Percentiles rank a stretch among this genome's conserved stretches.
Evolutionary conservation across 2,329 filamentous ascomycete species (phyloP).

Genomic region (Thielaviopsis punctulata): DNA sequence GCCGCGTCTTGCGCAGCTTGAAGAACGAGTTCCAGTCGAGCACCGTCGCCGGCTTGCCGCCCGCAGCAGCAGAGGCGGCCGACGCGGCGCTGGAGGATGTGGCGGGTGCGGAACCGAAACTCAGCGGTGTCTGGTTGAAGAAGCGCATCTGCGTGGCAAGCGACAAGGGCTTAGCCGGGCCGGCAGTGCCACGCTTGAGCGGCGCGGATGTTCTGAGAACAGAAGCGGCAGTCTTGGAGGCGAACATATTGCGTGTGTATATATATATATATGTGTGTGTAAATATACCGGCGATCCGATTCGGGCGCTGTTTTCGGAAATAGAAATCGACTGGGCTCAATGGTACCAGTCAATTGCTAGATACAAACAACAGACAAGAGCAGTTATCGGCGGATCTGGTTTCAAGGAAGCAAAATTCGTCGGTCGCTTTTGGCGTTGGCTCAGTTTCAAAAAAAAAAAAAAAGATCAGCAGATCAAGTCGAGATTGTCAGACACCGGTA

Average conservation of each 20-base stretch:
- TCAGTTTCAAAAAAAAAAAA: no score
- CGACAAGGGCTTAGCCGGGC: not conserved
- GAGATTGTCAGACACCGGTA: no score
- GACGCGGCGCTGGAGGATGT: no score
- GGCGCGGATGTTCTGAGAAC: conserved; percentile 10
- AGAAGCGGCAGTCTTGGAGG: conserved; percentile 3
- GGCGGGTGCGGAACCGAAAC: no score
- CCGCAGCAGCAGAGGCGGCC: conserved; percentile 16
- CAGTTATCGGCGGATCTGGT: no score
- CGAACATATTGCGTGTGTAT: not conserved
- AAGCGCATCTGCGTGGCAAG: conserved; percentile 10
- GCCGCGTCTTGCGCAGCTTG: conserved; percentile 67
- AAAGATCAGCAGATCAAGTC: no score
- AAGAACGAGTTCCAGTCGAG: conserved; percentile 90
- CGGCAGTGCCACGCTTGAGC: conserved; percentile 8
- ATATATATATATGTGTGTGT: not conserved
- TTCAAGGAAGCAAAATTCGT: no score
- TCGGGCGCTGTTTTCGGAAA: not conserved
- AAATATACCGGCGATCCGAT: not conserved
- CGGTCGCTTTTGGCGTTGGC: no score
- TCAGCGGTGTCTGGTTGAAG: conserved; percentile 15
- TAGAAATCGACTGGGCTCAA: not conserved
- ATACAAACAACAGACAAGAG: no score
- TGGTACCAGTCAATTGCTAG: no score
- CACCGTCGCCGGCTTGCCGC: conserved; percentile 18